Conservation (phyloP, 306 rosid genomes). For the Medicago lupulina region DNA sequence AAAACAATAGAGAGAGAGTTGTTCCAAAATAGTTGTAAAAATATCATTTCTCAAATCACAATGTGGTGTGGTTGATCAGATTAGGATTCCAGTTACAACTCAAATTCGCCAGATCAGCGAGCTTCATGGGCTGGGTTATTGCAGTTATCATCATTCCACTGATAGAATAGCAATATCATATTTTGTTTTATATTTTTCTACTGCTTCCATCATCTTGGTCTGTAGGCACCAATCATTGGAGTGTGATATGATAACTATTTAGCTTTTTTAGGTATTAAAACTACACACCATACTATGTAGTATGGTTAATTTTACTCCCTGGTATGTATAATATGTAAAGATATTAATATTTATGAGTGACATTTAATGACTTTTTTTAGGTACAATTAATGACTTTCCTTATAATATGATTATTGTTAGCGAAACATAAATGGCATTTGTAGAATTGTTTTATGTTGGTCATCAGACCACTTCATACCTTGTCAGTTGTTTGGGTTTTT, state of each 20-base stretch:
- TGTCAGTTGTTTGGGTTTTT: conserved; percentile 33
- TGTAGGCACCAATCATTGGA: conserved; percentile 16
- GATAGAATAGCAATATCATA: neutral
- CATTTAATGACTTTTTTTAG: no score
- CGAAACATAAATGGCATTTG: conserved; percentile 12
- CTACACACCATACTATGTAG: neutral
- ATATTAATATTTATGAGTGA: neutral
- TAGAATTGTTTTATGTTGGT: conserved; percentile 29
- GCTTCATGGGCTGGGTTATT: neutral
- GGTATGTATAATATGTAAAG: neutral
- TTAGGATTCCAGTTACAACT: neutral
- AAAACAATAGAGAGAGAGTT: no score
- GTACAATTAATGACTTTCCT: neutral
- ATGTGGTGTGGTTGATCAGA: neutral
- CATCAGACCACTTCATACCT: conserved; percentile 2
- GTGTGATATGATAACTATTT: neutral
- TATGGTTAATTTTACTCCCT: neutral
- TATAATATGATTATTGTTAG: conserved; percentile 4
- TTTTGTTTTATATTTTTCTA: conserved; percentile 15
- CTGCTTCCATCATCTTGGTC: neutral
- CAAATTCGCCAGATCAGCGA: neutral
- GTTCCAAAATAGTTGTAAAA: no score
- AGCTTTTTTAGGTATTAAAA: conserved; percentile 1
- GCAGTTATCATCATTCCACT: neutral
- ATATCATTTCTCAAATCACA: neutral